phyloP scores from a whole-genome alignment of 768 basidiomycete species.

The Russula compacta region DNA sequence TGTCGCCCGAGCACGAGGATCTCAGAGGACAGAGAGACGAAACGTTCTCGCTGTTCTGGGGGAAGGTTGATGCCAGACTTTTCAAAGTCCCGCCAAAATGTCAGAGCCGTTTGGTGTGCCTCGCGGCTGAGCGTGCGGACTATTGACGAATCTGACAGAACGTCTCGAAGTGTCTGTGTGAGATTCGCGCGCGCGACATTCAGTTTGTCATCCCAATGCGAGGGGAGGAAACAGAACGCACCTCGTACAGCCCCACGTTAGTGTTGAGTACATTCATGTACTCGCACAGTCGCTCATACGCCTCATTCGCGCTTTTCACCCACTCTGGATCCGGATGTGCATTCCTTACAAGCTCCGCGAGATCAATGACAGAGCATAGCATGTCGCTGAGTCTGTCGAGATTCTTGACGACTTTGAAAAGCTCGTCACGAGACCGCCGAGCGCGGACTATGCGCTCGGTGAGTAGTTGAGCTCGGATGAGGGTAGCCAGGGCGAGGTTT shows the following conservation, averaged over 20 bases:
- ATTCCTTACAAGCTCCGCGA: slow-evolving; percentile 88
- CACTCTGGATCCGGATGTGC: slow-evolving; percentile 83
- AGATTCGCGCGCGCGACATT: background rate
- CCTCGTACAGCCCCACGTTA: slow-evolving; percentile 82
- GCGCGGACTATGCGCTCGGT: slow-evolving; percentile 78
- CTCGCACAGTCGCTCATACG: slow-evolving; percentile 88
- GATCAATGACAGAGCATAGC: slow-evolving; percentile 92
- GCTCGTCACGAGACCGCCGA: slow-evolving; percentile 60
- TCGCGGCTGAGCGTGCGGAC: slow-evolving; percentile 60
- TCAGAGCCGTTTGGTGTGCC: slow-evolving; percentile 79
- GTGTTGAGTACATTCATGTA: slow-evolving; percentile 98
- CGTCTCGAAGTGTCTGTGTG: slow-evolving; percentile 56
- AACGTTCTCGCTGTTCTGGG: slow-evolving; percentile 62
- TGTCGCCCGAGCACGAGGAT: slow-evolving; percentile 81
- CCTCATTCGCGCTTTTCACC: slow-evolving; percentile 75
- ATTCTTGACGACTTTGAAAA: slow-evolving; percentile 87
- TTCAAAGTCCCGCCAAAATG: slow-evolving; percentile 96
- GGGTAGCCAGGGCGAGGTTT: slow-evolving; percentile 67
- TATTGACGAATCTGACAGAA: slow-evolving; percentile 59
- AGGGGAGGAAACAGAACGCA: slow-evolving; percentile 34
- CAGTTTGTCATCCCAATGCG: background rate
- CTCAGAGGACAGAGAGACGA: slow-evolving; percentile 84
- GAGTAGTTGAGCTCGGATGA: slow-evolving; percentile 69
- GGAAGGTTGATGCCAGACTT: slow-evolving; percentile 93
- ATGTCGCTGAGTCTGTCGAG: slow-evolving; percentile 94